Conservation (phyloP, 2,329 filamentous ascomycete genomes). For the Rhinocladiella similis region DNA sequence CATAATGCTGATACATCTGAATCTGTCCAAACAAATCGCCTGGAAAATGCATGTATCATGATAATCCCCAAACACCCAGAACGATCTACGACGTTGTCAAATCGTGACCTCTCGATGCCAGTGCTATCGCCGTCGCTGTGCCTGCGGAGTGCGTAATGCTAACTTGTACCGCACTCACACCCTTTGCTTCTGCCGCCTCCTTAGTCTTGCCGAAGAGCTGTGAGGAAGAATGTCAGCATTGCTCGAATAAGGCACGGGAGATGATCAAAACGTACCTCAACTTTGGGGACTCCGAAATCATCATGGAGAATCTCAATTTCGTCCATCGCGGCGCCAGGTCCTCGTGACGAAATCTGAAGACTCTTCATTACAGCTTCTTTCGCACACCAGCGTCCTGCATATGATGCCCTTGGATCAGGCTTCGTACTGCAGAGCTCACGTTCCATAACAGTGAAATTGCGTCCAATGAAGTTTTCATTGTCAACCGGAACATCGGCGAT, state of each 20-base stretch:
- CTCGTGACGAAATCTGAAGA: neutral
- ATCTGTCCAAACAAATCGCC: too few species aligned
- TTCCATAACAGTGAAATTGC: conserved; percentile 16
- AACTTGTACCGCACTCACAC: neutral
- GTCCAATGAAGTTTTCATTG: conserved; percentile 12
- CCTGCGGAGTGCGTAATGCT: conserved; percentile 2
- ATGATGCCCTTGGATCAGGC: conserved; percentile 7
- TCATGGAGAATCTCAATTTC: conserved; percentile 17
- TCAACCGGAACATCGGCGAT: neutral
- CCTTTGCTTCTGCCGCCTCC: neutral
- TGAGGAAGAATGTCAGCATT: neutral
- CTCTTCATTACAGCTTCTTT: conserved; percentile 23
- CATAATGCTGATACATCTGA: too few species aligned
- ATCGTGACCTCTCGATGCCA: neutral
- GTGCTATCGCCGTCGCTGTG: conserved; percentile 1
- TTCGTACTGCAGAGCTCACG: neutral
- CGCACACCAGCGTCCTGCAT: conserved; percentile 15
- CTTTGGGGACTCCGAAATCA: conserved; percentile 2
- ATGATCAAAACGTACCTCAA: conserved; percentile 3
- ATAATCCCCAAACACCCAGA: neutral
- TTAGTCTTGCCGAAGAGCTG: conserved; percentile 1
- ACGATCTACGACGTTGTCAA: neutral
- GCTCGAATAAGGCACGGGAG: neutral
- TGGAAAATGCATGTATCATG: too few species aligned
- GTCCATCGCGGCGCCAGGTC: conserved; percentile 14